phyloP scores from a whole-genome alignment of 257 asterid genomes.

The Salvia rosmarinus region DNA sequence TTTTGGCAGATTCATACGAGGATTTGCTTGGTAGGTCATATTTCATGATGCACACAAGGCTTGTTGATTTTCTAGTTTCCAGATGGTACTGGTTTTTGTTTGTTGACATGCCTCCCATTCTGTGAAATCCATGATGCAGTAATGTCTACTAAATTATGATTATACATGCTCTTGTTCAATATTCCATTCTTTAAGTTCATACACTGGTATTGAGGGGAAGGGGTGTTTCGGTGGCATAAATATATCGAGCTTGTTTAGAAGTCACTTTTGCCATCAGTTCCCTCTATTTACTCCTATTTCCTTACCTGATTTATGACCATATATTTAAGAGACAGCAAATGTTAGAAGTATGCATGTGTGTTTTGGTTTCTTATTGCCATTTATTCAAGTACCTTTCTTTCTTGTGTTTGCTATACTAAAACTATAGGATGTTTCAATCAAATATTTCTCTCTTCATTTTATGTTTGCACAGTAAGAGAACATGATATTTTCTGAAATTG shows the following conservation, averaged over 20 bases:
- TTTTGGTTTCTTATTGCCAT: not conserved
- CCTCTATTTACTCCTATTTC: not conserved
- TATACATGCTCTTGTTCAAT: not conserved
- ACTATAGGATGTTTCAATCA: not conserved
- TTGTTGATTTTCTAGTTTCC: slow-evolving; percentile 18
- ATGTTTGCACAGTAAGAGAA: no score
- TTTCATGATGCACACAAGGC: slow-evolving; percentile 16
- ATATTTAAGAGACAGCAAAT: not conserved
- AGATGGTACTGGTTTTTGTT: slow-evolving; percentile 19
- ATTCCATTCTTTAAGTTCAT: not conserved
- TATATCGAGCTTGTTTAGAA: slow-evolving; percentile 1
- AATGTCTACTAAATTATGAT: slow-evolving; percentile 10
- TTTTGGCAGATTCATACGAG: slow-evolving; percentile 80
- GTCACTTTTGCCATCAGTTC: not conserved
- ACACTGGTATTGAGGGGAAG: not conserved
- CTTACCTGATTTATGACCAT: slow-evolving; percentile 3
- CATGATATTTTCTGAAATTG: no score
- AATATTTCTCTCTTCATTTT: not conserved
- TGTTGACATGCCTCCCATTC: slow-evolving; percentile 11
- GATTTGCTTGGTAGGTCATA: slow-evolving; percentile 85
- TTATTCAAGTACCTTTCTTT: not conserved
- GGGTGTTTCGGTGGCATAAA: slow-evolving; percentile 8
- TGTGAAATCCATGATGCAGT: slow-evolving; percentile 20
- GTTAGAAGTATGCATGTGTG: not conserved
- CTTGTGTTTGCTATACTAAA: no score